Percentiles rank a stretch among this genome's conserved stretches.
phyloP scores from a whole-genome alignment of 2,329 filamentous ascomycete species.

The Diaporthe amygdali region DNA sequence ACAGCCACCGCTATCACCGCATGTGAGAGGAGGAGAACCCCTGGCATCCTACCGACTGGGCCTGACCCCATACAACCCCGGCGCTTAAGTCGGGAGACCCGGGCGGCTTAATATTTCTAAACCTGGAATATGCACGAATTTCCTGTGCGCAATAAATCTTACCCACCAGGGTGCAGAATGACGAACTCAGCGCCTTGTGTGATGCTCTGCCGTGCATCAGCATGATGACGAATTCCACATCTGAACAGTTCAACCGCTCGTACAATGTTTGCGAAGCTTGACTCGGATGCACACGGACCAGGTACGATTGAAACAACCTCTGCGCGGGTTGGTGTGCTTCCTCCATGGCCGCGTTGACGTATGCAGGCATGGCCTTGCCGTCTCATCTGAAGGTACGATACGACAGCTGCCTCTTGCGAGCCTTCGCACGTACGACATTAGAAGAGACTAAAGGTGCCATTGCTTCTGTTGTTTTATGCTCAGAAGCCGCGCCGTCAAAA shows the following conservation, averaged over 20 bases:
- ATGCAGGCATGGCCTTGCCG: constrained; percentile 9
- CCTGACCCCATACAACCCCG: neutral
- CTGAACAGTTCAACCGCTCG: neutral
- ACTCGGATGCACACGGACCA: neutral
- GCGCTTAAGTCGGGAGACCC: neutral
- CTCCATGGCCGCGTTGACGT: neutral
- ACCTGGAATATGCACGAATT: neutral
- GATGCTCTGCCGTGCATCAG: neutral
- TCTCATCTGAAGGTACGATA: constrained; percentile 12
- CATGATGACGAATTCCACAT: neutral
- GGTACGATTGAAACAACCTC: neutral
- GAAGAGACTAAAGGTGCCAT: neutral
- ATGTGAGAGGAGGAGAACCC: neutral
- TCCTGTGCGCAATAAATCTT: neutral
- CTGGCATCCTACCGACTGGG: neutral
- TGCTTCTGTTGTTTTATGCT: neutral
- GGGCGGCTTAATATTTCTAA: neutral
- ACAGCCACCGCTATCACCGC: neutral
- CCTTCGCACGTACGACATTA: neutral
- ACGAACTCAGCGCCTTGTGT: neutral
- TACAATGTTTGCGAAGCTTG: neutral
- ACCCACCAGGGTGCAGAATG: neutral
- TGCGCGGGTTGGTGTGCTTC: neutral
- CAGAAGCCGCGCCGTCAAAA: neutral
- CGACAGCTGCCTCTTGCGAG: constrained; percentile 9